Evolutionary conservation across 2,329 filamentous ascomycete genomes (phyloP).

Genomic region (Bipolaris bicolor): DNA sequence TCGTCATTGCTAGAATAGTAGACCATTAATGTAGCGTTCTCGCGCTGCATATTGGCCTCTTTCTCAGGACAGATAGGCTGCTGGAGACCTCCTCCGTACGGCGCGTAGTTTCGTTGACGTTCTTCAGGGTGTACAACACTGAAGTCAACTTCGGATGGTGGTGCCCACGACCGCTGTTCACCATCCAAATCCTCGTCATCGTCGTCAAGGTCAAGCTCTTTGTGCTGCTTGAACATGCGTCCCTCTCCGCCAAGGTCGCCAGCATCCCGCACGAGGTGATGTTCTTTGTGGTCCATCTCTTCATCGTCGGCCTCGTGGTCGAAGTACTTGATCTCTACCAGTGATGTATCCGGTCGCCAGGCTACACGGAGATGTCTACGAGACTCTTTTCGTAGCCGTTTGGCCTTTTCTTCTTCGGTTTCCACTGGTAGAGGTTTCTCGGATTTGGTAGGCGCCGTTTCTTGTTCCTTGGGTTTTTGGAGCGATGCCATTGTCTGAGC

Average conservation of each 20-base stretch:
- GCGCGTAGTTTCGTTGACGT: constrained; percentile 53
- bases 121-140: constrained; percentile 49
- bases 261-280: constrained; percentile 73
- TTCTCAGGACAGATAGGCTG: constrained; percentile 52
- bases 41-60: constrained; percentile 52
- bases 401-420: constrained; percentile 70
- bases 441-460: constrained; percentile 54
- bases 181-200: constrained; percentile 63
- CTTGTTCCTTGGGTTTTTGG: constrained; percentile 61
- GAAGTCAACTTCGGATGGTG: constrained; percentile 53
- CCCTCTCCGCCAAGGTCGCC: constrained; percentile 72
- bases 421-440: constrained; percentile 64
- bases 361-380: constrained; percentile 72
- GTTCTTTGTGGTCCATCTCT: constrained; percentile 62
- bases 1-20: constrained; percentile 54
- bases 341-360: constrained; percentile 71
- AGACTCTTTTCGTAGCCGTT: constrained; percentile 73
- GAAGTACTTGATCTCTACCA: constrained; percentile 72
- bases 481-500: constrained; percentile 50
- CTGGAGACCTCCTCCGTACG: constrained; percentile 52
- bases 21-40: constrained; percentile 55
- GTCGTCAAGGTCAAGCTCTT: constrained; percentile 69
- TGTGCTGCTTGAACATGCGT: constrained; percentile 59
- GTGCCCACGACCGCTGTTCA: constrained; percentile 40
- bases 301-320: constrained; percentile 75